These are phyloP conservation scores for Entomortierella lignicola DNA, from an alignment of 192 early-diverging fungal species.

Conservation along the genomic window DNA sequence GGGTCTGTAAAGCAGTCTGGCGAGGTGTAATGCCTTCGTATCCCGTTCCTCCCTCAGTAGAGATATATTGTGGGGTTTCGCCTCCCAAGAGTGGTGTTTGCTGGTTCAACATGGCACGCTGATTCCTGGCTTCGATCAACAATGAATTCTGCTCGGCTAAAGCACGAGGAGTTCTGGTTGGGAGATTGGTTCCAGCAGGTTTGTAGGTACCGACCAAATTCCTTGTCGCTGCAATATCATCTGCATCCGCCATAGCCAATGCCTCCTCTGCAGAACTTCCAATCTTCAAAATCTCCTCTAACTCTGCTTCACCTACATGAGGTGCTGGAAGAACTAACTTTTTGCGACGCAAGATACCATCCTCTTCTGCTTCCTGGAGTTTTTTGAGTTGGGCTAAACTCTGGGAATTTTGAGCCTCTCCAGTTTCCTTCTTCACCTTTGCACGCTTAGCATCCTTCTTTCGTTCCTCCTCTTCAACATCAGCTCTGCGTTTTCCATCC, in stretches of 20 bases:
- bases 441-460: slow-evolving; percentile 83
- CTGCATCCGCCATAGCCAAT: slow-evolving; percentile 73
- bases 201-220: slow-evolving; percentile 83
- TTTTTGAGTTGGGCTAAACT: slow-evolving; percentile 60
- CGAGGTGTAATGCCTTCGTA: slow-evolving; percentile 74
- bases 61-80: slow-evolving; percentile 62
- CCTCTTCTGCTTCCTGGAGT: slow-evolving; percentile 77
- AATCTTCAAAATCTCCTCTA: slow-evolving; percentile 78
- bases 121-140: slow-evolving; percentile 85
- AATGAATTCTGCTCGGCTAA: slow-evolving; percentile 67
- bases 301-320: slow-evolving; percentile 89
- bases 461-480: slow-evolving; percentile 86
- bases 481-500: slow-evolving; percentile 85
- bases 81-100: slow-evolving; percentile 90
- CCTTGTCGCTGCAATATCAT: slow-evolving; percentile 66
- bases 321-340: slow-evolving; percentile 88
- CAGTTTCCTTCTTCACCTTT: slow-evolving; percentile 66
- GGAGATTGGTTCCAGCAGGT: slow-evolving; percentile 55
- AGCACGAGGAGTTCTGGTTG: slow-evolving; percentile 75
- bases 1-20: slow-evolving; percentile 69
- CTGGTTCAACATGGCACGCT: slow-evolving; percentile 75
- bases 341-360: slow-evolving; percentile 71
- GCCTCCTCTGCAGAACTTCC: slow-evolving; percentile 85
- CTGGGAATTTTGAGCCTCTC: slow-evolving; percentile 50
- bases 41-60: slow-evolving; percentile 59